Conservation (phyloP, 2,329 filamentous ascomycete genomes). For the Lasiodiplodia sp. region DNA sequence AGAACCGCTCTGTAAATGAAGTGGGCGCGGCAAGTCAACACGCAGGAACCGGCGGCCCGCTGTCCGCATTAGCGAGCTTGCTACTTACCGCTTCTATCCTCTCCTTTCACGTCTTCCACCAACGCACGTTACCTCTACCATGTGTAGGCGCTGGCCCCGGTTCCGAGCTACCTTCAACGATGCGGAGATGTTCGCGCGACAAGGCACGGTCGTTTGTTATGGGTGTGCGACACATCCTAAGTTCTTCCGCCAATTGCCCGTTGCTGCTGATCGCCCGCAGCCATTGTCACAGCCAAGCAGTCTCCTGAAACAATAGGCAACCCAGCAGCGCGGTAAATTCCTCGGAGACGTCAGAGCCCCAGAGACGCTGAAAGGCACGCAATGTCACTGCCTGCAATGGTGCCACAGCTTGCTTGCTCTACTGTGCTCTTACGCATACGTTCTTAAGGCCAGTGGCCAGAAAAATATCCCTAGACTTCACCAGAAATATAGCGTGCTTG, state of each 20-base stretch:
- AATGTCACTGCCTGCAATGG: not conserved
- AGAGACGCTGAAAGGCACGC: not conserved
- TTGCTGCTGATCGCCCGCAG: not conserved
- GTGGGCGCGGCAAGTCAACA: constrained; percentile 1
- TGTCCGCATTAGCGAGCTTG: constrained; percentile 19
- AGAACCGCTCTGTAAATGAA: not conserved
- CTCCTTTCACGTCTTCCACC: not conserved
- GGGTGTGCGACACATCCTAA: not conserved
- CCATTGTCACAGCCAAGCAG: constrained; percentile 16
- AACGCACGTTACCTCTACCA: not conserved
- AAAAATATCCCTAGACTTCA: too few relatives aligned
- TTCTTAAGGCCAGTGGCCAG: too few relatives aligned
- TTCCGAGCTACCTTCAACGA: not conserved
- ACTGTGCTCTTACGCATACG: not conserved
- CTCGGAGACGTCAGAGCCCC: not conserved
- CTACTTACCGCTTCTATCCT: not conserved
- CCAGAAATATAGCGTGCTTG: too few relatives aligned
- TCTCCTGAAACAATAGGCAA: constrained; percentile 12
- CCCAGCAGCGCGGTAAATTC: not conserved
- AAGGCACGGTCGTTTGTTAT: not conserved
- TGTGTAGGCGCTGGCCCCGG: not conserved
- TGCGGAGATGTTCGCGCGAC: not conserved
- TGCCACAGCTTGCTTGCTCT: not conserved
- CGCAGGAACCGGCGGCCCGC: constrained; percentile 23
- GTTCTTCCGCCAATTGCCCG: constrained; percentile 18